Conservation (phyloP, 208 protist genomes). For the Leishmania amazonensis region DNA sequence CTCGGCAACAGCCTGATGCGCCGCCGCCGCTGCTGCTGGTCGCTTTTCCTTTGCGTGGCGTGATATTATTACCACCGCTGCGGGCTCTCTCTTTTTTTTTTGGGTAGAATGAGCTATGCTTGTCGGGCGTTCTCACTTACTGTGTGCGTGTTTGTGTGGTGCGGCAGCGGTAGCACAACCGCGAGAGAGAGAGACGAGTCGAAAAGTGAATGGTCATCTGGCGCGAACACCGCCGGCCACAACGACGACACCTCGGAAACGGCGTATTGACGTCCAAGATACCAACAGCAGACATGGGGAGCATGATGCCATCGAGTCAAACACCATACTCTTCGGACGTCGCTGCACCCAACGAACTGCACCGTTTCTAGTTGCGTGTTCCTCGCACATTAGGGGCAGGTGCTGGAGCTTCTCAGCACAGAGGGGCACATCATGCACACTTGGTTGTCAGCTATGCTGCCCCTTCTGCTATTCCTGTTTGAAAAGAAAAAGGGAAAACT, state of each 20-base stretch:
- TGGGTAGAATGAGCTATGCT: background rate
- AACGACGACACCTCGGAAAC: background rate
- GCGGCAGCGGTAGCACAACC: background rate
- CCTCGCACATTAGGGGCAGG: background rate
- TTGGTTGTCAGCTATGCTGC: background rate
- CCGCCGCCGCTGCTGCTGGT: background rate
- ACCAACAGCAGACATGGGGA: background rate
- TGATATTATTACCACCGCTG: background rate
- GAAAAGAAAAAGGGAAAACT: background rate
- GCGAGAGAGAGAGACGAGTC: conserved; percentile 2
- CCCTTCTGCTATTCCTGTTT: background rate
- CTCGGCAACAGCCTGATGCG: background rate
- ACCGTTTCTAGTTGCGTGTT: background rate
- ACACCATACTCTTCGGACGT: background rate
- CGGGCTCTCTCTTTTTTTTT: background rate
- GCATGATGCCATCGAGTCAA: background rate
- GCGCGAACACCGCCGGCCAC: background rate
- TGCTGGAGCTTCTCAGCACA: background rate
- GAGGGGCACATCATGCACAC: background rate
- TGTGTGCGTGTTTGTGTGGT: background rate
- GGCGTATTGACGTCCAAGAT: background rate
- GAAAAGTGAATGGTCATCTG: background rate
- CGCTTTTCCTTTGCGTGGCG: background rate
- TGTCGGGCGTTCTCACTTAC: too few relatives aligned
- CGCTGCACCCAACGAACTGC: background rate